A percentile compares a stretch with the other conserved stretches of the same genome.
Evolutionary conservation across 768 basidiomycete species (phyloP).

Genomic region (Tylopilus felleus): DNA sequence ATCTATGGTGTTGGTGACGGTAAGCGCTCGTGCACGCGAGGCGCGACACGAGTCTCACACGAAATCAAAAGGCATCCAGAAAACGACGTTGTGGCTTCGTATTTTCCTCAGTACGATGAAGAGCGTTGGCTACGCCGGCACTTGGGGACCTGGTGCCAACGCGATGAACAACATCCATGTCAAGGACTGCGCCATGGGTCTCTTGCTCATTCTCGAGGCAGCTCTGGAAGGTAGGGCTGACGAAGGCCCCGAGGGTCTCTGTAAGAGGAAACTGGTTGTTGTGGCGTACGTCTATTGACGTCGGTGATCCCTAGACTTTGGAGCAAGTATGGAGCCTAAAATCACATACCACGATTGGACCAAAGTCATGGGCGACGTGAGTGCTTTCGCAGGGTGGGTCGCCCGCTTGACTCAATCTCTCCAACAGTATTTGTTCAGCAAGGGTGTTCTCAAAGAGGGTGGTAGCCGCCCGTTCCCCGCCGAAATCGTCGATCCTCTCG

Average conservation of each 20-base stretch:
- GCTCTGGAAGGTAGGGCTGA: constrained; percentile 40
- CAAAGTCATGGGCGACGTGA: constrained; percentile 36
- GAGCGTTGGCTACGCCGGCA: constrained; percentile 36
- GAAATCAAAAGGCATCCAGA: constrained; percentile 31
- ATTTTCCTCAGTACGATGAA: constrained; percentile 35
- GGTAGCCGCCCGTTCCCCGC: constrained; percentile 33
- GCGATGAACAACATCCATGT: constrained; percentile 39
- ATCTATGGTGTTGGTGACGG: constrained; percentile 44
- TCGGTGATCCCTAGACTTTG: constrained; percentile 32
- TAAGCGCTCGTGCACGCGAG: constrained; percentile 2
- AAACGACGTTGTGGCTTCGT: constrained; percentile 36
- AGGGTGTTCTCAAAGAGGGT: constrained; percentile 33
- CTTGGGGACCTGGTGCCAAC: constrained; percentile 42
- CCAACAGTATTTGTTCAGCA: constrained; percentile 31
- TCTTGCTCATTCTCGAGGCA: constrained; percentile 37
- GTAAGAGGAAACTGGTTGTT: constrained; percentile 22
- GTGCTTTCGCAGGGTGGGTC: constrained; percentile 1
- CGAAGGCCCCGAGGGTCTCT: constrained; percentile 40
- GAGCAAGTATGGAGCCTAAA: constrained; percentile 27
- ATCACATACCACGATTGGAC: constrained; percentile 33
- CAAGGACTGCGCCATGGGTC: constrained; percentile 36
- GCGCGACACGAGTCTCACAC: not conserved
- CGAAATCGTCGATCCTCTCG: constrained; percentile 35
- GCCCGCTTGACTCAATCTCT: not conserved
- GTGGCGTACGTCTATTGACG: not conserved